Base-by-base conservation (phyloP, 2,329 filamentous ascomycete genomes). In the Penicillium psychrosexuale region DNA sequence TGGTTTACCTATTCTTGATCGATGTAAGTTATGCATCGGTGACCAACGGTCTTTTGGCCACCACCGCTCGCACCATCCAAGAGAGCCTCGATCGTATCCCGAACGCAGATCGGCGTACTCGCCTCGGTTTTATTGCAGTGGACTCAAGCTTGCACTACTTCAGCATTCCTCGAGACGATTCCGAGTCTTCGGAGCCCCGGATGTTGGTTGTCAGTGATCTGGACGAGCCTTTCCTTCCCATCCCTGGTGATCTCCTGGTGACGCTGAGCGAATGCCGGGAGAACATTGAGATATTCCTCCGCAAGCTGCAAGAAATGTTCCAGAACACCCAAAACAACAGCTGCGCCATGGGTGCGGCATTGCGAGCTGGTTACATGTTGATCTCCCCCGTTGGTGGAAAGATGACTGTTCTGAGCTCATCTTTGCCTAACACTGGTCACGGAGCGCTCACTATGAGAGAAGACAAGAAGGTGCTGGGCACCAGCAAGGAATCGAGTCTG, bases 131-230 rank as follows among this genome's bases (percentile, higher is more conserved):
- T 73, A 88, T 99, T 72, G 92, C 92, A 8, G 91, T 97, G 24
- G 94, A 99, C 75, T 91, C 91, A 12, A 92, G 90, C 68, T 79
- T 99, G 61, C 91, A 97, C 75, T 99, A 97, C 78, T 99, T 99
- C 75, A 90, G 90, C 9, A 89, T 99, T 58, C 91, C 92, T 39
- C 89, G 91, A 62, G 93, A 97, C 69, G 85, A 84, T 12, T 89
- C 92, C 45, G 92, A 95, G 71, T 89, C 84, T 65, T 87, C 84
- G 40, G 91, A 97, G 65, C 88, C 92, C 1, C 89, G 82, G 66
- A 96, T 97, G 90, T 80, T 97, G 39, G 93, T 97, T 49, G 88
- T 97, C 44, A 96, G 91, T 71, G 93, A 97, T 71, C 79, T 97
- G 34, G 93, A 97, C 50, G 93, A 99, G 77, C 94, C 94, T 6